Percentiles rank a stretch among this genome's conserved stretches.
Conservation (phyloP, 805 yeast genomes). For the Yarrowia divulgata region DNA sequence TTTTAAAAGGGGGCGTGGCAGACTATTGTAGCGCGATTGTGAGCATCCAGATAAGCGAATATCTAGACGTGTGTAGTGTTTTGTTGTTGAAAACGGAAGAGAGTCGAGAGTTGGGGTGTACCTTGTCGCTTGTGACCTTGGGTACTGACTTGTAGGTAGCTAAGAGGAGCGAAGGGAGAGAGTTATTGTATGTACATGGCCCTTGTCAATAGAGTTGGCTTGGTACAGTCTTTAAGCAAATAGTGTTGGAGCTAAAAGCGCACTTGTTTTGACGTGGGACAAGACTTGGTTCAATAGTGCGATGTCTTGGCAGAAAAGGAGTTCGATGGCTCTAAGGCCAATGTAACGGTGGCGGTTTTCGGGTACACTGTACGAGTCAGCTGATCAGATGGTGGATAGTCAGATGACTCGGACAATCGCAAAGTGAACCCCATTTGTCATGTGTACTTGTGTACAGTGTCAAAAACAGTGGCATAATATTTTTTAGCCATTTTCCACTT, state of each 20-base stretch:
- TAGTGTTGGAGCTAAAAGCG: slow-evolving; percentile 3
- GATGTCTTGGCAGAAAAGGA: too few relatives aligned
- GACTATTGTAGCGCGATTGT: slow-evolving; percentile 18
- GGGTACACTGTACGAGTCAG: background rate
- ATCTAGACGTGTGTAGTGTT: slow-evolving; percentile 12
- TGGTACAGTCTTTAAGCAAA: too few relatives aligned
- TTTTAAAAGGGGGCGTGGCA: slow-evolving; percentile 25
- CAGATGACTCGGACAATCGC: too few relatives aligned
- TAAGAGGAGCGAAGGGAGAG: slow-evolving; percentile 1
- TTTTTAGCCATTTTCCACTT: background rate
- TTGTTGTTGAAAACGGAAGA: background rate
- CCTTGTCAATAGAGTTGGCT: too few relatives aligned
- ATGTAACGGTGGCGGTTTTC: background rate
- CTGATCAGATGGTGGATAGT: background rate
- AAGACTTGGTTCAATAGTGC: too few relatives aligned
- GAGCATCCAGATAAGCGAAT: slow-evolving; percentile 38
- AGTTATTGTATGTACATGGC: background rate
- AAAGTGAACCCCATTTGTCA: too few relatives aligned
- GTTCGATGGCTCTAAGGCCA: background rate
- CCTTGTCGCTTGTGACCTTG: slow-evolving; percentile 31
- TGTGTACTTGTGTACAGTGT: background rate
- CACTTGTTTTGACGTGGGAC: slow-evolving; percentile 12
- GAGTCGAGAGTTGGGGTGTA: slow-evolving; percentile 2
- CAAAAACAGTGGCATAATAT: too few relatives aligned
- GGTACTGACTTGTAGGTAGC: slow-evolving; percentile 35